Percentiles rank a stretch among this genome's conserved stretches.
phyloP scores from a whole-genome alignment of 2,329 filamentous ascomycete species.

The Cladosporium sphaerospermum region DNA sequence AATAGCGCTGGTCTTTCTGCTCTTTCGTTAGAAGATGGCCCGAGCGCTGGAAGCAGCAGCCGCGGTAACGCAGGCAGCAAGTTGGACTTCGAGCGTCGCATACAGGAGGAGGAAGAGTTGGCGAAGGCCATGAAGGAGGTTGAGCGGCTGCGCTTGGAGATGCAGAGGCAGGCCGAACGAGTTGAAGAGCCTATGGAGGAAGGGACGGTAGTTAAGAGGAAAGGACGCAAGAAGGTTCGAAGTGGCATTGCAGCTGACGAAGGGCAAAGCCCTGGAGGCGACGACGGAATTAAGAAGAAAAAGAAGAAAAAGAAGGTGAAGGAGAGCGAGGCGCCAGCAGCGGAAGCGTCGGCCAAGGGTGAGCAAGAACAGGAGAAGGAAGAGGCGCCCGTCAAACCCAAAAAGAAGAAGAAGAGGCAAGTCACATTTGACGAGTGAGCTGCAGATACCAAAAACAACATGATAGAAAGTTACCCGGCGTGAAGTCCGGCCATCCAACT shows the following conservation, averaged over 20 bases:
- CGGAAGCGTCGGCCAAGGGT: conserved; percentile 9
- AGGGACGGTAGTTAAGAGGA: conserved; percentile 56
- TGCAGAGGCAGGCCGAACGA: conserved; percentile 75
- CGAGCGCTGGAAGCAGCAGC: conserved; percentile 7
- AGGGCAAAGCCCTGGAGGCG: conserved; percentile 16
- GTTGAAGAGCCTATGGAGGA: conserved; percentile 51
- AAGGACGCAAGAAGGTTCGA: conserved; percentile 45
- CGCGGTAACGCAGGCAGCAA: conserved; percentile 18
- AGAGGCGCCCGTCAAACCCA: conserved; percentile 20
- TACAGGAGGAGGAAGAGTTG: conserved; percentile 83
- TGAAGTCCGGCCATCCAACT: too few species aligned
- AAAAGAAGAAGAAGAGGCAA: conserved; percentile 38
- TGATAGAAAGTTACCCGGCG: too few species aligned
- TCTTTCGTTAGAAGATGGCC: conserved; percentile 61
- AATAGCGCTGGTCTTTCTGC: conserved; percentile 76
- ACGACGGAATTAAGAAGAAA: conserved; percentile 33
- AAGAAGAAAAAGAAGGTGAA: conserved; percentile 35
- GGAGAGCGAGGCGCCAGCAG: conserved; percentile 10
- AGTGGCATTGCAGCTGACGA: conserved; percentile 14
- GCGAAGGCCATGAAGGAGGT: conserved; percentile 81
- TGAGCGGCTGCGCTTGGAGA: conserved; percentile 76
- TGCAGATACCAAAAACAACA: too few species aligned
- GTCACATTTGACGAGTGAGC: conserved; percentile 25
- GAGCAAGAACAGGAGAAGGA: conserved; percentile 17
- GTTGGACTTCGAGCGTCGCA: conserved; percentile 59